Percentiles rank a stretch among this genome's conserved stretches.
These are phyloP conservation scores for Cladorrhinum sp. DNA, from an alignment of 2,329 filamentous ascomycete genomes.

Conservation along the genomic window DNA sequence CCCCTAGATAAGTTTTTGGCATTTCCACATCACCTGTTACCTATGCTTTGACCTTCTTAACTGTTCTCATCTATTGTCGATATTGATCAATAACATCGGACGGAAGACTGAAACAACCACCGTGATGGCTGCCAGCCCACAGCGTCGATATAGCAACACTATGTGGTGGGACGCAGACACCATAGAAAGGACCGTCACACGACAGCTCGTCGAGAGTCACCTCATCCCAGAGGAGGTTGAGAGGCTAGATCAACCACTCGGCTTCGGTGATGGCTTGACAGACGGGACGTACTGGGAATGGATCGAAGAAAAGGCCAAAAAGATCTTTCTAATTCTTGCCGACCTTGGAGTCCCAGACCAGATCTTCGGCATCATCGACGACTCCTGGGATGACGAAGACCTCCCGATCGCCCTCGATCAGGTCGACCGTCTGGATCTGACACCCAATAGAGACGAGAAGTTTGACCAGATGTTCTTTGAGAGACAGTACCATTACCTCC, in stretches of 20 bases:
- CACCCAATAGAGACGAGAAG: constrained; percentile 56
- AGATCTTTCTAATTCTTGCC: constrained; percentile 67
- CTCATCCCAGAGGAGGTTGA: constrained; percentile 61
- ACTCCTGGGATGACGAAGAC: constrained; percentile 74
- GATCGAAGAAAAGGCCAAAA: constrained; percentile 67
- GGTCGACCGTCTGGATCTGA: constrained; percentile 61
- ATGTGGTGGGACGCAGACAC: constrained; percentile 69
- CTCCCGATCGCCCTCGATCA: constrained; percentile 66
- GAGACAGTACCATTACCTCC: constrained; percentile 68
- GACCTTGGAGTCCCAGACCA: constrained; percentile 69
- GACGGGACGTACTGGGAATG: constrained; percentile 77
- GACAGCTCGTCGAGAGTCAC: constrained; percentile 63
- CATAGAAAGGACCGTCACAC: constrained; percentile 68
- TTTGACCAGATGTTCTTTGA: constrained; percentile 68
- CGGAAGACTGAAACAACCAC: too few relatives aligned
- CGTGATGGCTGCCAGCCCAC: not conserved
- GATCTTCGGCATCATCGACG: constrained; percentile 72
- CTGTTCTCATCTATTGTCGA: not conserved
- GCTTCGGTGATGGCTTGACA: constrained; percentile 66
- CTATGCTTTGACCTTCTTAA: not conserved
- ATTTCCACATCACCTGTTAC: not conserved
- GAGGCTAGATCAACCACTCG: constrained; percentile 60
- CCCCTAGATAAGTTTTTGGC: not conserved
- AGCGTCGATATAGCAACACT: constrained; percentile 5
- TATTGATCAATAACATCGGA: not conserved